Conservation (phyloP, 345 rosid species). For the Bruguiera parviflora region DNA sequence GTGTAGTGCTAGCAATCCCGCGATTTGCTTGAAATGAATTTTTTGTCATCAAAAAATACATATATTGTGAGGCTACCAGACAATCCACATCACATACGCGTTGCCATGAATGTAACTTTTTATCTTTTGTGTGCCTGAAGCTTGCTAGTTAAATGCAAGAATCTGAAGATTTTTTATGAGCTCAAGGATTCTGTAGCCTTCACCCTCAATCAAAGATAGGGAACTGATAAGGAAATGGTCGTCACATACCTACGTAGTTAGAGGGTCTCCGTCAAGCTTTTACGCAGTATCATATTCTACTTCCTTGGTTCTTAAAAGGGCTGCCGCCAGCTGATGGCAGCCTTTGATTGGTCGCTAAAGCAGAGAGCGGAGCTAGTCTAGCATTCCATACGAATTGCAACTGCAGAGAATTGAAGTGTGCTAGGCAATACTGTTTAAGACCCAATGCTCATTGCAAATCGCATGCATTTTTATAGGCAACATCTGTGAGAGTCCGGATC, state of each 20-base stretch:
- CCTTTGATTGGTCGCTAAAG: too few relatives aligned
- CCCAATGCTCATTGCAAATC: too few relatives aligned
- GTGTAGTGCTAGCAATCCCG: too few relatives aligned
- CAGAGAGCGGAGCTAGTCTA: too few relatives aligned
- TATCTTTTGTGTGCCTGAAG: conserved; percentile 32
- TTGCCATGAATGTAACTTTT: neutral
- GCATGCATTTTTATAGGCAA: too few relatives aligned
- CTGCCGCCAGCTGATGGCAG: too few relatives aligned
- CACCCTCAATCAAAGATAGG: conserved; percentile 16
- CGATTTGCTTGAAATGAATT: too few relatives aligned
- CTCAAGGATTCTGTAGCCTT: conserved; percentile 10
- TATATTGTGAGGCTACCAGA: neutral
- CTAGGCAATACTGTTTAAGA: too few relatives aligned
- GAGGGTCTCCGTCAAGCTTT: conserved; percentile 31
- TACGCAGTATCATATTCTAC: conserved; percentile 26
- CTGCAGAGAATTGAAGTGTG: too few relatives aligned
- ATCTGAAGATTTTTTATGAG: conserved; percentile 23
- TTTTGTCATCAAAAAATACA: too few relatives aligned
- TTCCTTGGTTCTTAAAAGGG: conserved; percentile 7
- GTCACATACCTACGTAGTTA: conserved; percentile 1
- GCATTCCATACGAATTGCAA: too few relatives aligned
- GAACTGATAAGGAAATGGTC: conserved; percentile 18
- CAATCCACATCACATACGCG: conserved; percentile 12
- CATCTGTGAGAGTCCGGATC: too few relatives aligned
- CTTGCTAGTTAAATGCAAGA: conserved; percentile 21